Base-by-base conservation (phyloP, 176 grass and related monocot genomes). In the Cocos nucifera region DNA sequence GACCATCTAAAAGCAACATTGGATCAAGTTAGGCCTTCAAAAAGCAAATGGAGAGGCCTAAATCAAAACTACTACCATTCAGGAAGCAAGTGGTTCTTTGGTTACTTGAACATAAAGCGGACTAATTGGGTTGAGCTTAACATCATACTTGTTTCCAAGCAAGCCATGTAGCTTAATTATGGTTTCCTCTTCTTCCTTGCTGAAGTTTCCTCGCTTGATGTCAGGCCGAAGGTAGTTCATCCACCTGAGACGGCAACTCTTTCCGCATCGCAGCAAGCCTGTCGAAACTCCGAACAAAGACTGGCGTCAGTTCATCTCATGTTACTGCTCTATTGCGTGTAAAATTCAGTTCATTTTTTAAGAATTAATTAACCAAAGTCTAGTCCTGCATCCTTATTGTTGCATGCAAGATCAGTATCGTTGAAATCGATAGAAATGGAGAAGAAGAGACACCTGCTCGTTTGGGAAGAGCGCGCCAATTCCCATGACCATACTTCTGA, bases 141-240 rank as follows among this genome's bases (percentile, higher is more conserved):
- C 15, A 17, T 4, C 50, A 22, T 68, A 68, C 65, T 68, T 68
- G 52, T 68, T 68, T 56, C 65, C 65, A 6, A 68, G 19, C 51
- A 56, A 12, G 3, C 27, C 10, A 30, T 68, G 65, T 18, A 68
- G 19, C 65, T 22, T 68, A 14, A 68, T 22, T n/a, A 68, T 56
- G 53, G 65, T 39, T 3, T 68, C 65, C 35, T 68, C 52, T 68
- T 68, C 65, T 22, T 68, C 65, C 65, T 56, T 56, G 25, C 27
- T 56, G 65, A 68, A 68, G 52, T 68, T 68, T 10, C 65, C 65
- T 8, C 65, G 65, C 27, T 56, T 68, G 52, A 68, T 68, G 26
- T 68, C 65, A 15, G 65, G 65, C 18, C 65, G 65, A 19, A 68
- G 65, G 65, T 68, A 68, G 55, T 68, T 68, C 30, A 44, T 68